These are phyloP conservation scores for Eremothecium gossypii DNA, from an alignment of 1,139 yeast genomes.

Conservation along the genomic window DNA sequence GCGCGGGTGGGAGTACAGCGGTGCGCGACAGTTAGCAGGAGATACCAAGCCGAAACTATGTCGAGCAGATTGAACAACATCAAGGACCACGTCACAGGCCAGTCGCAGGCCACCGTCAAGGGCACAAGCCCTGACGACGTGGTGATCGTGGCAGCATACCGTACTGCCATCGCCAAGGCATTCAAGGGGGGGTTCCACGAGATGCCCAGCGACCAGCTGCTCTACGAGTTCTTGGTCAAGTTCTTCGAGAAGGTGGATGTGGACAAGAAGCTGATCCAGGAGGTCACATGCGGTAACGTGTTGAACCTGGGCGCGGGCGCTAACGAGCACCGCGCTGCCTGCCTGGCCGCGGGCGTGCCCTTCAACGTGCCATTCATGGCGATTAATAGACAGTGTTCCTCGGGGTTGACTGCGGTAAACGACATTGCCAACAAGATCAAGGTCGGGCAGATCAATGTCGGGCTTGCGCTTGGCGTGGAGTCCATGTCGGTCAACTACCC, in stretches of 20 bases:
- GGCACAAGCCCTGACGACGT: constrained; percentile 76
- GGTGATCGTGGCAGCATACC: constrained; percentile 76
- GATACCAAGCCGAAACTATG: constrained; percentile 9
- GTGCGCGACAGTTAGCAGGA: neutral
- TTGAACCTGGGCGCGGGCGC: constrained; percentile 89
- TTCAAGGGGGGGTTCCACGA: constrained; percentile 77
- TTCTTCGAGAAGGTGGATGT: constrained; percentile 49
- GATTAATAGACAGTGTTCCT: constrained; percentile 87
- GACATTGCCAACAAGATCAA: constrained; percentile 83
- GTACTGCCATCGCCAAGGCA: constrained; percentile 84
- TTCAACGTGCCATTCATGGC: constrained; percentile 67
- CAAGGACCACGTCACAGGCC: constrained; percentile 40
- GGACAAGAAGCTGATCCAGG: constrained; percentile 64
- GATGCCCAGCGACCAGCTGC: constrained; percentile 63
- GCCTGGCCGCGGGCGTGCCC: constrained; percentile 65
- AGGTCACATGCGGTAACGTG: constrained; percentile 81
- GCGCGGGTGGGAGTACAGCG: too few relatives aligned
- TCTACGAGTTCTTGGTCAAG: constrained; percentile 53
- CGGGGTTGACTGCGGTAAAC: constrained; percentile 84
- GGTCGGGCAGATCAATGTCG: constrained; percentile 82
- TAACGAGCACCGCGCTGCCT: constrained; percentile 83
- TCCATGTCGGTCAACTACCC: constrained; percentile 85
- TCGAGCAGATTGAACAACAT: constrained; percentile 49
- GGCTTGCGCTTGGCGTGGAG: constrained; percentile 88
- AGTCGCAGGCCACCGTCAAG: constrained; percentile 27